Conservation (phyloP, 2,329 filamentous ascomycete species). For the Dactylellina parvicollis region DNA sequence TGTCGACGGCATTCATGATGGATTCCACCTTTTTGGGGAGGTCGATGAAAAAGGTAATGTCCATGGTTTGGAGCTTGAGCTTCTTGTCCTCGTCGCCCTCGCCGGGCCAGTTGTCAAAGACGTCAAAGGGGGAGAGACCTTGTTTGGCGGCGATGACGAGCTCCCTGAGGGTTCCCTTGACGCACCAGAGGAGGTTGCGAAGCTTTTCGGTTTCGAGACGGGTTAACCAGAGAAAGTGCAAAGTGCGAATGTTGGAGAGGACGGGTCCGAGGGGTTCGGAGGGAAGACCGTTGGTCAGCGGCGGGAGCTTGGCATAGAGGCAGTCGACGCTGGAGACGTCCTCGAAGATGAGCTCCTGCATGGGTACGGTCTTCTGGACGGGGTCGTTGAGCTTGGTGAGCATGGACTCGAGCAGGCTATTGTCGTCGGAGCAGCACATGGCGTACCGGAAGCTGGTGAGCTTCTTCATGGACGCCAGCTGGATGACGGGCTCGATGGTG, state of each 20-base stretch:
- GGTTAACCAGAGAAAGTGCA: slow-evolving; percentile 51
- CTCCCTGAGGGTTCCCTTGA: slow-evolving; percentile 43
- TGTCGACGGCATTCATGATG: slow-evolving; percentile 46
- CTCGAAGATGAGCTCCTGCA: slow-evolving; percentile 53
- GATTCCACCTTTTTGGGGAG: slow-evolving; percentile 47
- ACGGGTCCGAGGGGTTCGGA: slow-evolving; percentile 38
- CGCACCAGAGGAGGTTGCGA: slow-evolving; percentile 47
- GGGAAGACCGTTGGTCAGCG: slow-evolving; percentile 12
- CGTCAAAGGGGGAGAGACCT: slow-evolving; percentile 45
- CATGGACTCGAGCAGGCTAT: slow-evolving; percentile 47
- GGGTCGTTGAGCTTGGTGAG: slow-evolving; percentile 48
- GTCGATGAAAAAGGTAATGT: slow-evolving; percentile 52
- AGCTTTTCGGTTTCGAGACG: slow-evolving; percentile 50
- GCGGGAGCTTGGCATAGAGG: slow-evolving; percentile 42
- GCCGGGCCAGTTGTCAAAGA: slow-evolving; percentile 46
- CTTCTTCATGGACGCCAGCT: slow-evolving; percentile 50
- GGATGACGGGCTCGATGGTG: slow-evolving; percentile 48
- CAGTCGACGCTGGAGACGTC: slow-evolving; percentile 50
- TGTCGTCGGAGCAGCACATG: slow-evolving; percentile 52
- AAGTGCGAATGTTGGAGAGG: slow-evolving; percentile 47
- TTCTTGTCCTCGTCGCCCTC: slow-evolving; percentile 43
- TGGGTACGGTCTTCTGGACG: slow-evolving; percentile 22
- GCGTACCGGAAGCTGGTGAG: slow-evolving; percentile 52
- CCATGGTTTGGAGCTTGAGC: slow-evolving; percentile 43
- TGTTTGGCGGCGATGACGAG: slow-evolving; percentile 49